phyloP scores from a whole-genome alignment of 2,329 filamentous ascomycete genomes.

The Metarhizium album region DNA sequence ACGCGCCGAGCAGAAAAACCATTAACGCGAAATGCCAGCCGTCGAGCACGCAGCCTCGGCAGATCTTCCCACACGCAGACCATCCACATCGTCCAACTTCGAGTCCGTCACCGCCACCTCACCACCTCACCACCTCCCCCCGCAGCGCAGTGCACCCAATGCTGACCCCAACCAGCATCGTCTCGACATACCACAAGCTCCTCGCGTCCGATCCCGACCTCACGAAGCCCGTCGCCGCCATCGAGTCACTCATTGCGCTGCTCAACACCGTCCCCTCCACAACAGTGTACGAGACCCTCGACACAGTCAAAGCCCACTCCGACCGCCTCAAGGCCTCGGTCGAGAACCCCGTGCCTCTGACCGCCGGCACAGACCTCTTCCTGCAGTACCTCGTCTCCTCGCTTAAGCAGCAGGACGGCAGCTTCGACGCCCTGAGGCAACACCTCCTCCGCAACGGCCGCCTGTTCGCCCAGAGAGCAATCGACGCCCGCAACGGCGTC shows the following conservation, averaged over 20 bases:
- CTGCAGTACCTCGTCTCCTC: conserved; percentile 82
- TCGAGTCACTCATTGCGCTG: conserved; percentile 80
- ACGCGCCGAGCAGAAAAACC: not conserved
- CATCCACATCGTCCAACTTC: conserved; percentile 13
- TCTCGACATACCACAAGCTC: conserved; percentile 42
- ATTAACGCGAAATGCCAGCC: not conserved
- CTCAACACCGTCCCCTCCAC: conserved; percentile 69
- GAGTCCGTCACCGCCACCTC: conserved; percentile 13
- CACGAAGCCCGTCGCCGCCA: conserved; percentile 91
- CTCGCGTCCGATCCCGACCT: conserved; percentile 64
- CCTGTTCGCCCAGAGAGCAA: conserved; percentile 77
- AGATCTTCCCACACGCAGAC: conserved; percentile 5
- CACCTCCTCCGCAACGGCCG: conserved; percentile 80
- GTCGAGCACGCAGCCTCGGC: conserved; percentile 1
- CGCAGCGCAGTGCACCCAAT: not conserved
- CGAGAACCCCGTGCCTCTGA: conserved; percentile 81
- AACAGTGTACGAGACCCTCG: conserved; percentile 89
- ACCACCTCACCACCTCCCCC: not conserved
- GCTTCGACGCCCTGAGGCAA: conserved; percentile 69
- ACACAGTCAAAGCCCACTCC: conserved; percentile 69
- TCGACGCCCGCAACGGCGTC: conserved; percentile 74
- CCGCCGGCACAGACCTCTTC: conserved; percentile 91
- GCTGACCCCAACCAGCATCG: conserved; percentile 31
- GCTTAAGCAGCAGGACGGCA: conserved; percentile 43
- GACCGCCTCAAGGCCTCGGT: conserved; percentile 66